Percentiles rank a stretch among this genome's conserved stretches.
phyloP scores from a whole-genome alignment of 2,329 filamentous ascomycete species.

The Neonectria coccinea region DNA sequence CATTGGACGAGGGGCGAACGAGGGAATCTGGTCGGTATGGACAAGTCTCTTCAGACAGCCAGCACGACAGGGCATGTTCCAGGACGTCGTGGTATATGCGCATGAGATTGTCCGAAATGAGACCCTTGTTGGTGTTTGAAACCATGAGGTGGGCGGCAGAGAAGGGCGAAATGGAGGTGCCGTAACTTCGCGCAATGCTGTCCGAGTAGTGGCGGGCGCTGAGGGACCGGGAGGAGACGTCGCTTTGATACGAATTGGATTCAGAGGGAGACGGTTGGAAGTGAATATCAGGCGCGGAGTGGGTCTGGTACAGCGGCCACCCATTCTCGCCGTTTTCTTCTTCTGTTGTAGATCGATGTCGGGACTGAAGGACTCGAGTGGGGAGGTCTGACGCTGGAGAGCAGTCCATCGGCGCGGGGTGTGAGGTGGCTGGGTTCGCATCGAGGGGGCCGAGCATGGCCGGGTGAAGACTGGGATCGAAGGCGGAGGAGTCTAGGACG shows the following conservation, averaged over 20 bases:
- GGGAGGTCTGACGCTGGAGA: constrained; percentile 39
- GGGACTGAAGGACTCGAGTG: constrained; percentile 28
- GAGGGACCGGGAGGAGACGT: constrained; percentile 41
- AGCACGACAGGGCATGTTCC: constrained; percentile 65
- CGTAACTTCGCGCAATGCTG: constrained; percentile 42
- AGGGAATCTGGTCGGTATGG: constrained; percentile 54
- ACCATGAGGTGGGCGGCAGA: constrained; percentile 44
- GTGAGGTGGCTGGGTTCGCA: constrained; percentile 32
- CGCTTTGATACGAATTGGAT: constrained; percentile 46
- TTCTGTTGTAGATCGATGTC: constrained; percentile 36
- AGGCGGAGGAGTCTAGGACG: constrained; percentile 42
- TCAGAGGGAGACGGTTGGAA: constrained; percentile 44
- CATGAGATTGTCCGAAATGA: constrained; percentile 46
- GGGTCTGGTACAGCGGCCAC: constrained; percentile 43
- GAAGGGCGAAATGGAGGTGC: constrained; percentile 44
- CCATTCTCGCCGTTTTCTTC: constrained; percentile 44
- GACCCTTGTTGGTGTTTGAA: constrained; percentile 43
- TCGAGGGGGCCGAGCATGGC: constrained; percentile 38
- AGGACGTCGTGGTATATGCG: constrained; percentile 65
- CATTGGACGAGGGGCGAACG: constrained; percentile 39
- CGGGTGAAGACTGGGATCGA: constrained; percentile 42
- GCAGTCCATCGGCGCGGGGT: constrained; percentile 38
- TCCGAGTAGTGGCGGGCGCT: constrained; percentile 43
- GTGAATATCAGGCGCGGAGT: constrained; percentile 39
- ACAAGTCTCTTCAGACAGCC: constrained; percentile 65